These are phyloP conservation scores for Cyclotella baltica DNA, from an alignment of 108 stramenopile species.

Conservation along the genomic window DNA sequence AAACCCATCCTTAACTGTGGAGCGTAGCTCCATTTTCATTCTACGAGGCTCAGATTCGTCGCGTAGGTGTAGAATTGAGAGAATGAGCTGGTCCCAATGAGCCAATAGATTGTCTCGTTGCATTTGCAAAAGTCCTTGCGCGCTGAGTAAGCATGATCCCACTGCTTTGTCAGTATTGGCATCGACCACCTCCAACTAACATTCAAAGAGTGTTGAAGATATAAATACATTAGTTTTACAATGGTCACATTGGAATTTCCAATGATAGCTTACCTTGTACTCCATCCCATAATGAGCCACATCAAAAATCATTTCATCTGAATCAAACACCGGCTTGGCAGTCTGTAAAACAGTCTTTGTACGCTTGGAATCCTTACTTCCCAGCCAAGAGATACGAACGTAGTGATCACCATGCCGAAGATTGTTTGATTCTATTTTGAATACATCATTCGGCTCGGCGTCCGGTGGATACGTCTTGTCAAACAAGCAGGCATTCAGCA, in stretches of 20 bases:
- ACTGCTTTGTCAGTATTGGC: slow-evolving; percentile 73
- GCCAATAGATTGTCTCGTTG: slow-evolving; percentile 70
- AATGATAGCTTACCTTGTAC: slow-evolving; percentile 42
- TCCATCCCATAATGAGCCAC: slow-evolving; percentile 80
- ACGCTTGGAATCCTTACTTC: slow-evolving; percentile 54
- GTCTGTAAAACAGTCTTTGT: slow-evolving; percentile 76
- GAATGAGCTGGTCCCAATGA: slow-evolving; percentile 33
- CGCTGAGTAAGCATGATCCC: slow-evolving; percentile 69
- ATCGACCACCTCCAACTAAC: slow-evolving; percentile 75
- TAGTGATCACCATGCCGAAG: slow-evolving; percentile 82
- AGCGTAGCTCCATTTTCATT: slow-evolving; percentile 64
- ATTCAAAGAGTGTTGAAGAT: background rate
- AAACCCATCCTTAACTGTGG: slow-evolving; percentile 70
- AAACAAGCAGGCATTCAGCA: slow-evolving; percentile 74
- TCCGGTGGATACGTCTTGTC: slow-evolving; percentile 61
- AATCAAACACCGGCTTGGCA: slow-evolving; percentile 74
- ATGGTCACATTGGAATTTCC: no score
- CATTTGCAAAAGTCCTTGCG: slow-evolving; percentile 77
- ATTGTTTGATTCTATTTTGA: slow-evolving; percentile 29
- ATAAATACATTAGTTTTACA: background rate
- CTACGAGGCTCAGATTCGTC: slow-evolving; percentile 55
- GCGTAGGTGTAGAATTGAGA: slow-evolving; percentile 45
- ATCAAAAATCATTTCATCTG: slow-evolving; percentile 65
- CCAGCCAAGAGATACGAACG: slow-evolving; percentile 71
- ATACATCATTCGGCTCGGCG: slow-evolving; percentile 52